phyloP scores from a whole-genome alignment of 2,329 filamentous ascomycete genomes.

The Apiospora malaysiana region DNA sequence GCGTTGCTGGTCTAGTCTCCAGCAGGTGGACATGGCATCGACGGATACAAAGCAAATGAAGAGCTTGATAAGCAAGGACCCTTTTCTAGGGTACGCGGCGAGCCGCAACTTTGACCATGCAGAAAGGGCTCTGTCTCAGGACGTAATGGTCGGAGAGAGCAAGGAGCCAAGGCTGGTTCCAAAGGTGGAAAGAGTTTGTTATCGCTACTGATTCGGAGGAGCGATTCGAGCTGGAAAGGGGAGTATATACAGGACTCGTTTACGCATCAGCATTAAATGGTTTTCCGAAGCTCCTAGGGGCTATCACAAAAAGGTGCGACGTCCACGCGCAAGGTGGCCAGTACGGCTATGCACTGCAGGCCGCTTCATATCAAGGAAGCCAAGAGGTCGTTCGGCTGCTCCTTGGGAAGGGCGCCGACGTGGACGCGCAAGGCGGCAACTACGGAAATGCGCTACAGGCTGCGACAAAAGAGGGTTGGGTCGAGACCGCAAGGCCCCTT shows the following conservation, averaged over 20 bases:
- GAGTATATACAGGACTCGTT: constrained; percentile 10
- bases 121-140: constrained; percentile 21
- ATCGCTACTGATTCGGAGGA: neutral
- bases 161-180: constrained; percentile 1
- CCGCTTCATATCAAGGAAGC: constrained; percentile 24
- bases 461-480: no score
- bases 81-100: constrained; percentile 26
- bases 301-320: no score
- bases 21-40: constrained; percentile 11
- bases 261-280: constrained; percentile 19
- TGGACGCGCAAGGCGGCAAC: neutral
- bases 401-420: no score
- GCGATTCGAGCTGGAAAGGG: neutral
- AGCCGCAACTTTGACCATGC: constrained; percentile 23
- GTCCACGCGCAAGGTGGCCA: neutral
- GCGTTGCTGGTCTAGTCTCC: constrained; percentile 26
- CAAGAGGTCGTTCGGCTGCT: constrained; percentile 33
- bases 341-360: constrained; percentile 24
- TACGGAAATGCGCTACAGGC: constrained; percentile 24
- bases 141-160: neutral
- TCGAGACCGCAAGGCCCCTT: no score
- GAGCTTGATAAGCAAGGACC: constrained; percentile 10
- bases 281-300: constrained; percentile 16
- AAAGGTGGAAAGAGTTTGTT: constrained; percentile 5
- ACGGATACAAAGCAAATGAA: neutral